These are phyloP conservation scores for Fagopyrum homotropicum DNA, from an alignment of 148 eudicot genomes.

Conservation along the genomic window DNA sequence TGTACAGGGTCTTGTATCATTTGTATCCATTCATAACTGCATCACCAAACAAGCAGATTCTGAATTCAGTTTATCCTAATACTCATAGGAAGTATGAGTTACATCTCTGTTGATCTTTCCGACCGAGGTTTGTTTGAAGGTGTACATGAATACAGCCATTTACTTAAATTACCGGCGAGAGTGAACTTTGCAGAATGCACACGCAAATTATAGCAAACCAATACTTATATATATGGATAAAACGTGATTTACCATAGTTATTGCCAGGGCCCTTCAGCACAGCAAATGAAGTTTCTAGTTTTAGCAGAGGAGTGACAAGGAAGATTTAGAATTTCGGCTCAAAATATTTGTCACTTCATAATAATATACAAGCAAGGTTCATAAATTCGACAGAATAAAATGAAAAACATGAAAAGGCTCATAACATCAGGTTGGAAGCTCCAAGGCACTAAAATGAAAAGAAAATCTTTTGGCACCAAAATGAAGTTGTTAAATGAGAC, in stretches of 20 bases:
- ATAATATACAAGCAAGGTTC: background rate
- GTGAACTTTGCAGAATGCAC: too few species aligned
- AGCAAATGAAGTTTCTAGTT: background rate
- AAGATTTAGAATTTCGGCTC: background rate
- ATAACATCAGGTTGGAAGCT: background rate
- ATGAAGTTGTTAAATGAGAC: too few species aligned
- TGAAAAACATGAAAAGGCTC: background rate
- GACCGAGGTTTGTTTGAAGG: background rate
- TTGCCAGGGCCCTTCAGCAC: background rate
- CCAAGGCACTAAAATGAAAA: background rate
- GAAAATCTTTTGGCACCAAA: too few species aligned
- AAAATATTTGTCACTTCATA: background rate
- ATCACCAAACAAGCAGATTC: constrained; percentile 7
- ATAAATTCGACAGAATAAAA: background rate
- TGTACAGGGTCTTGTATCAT: background rate
- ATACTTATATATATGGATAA: too few species aligned
- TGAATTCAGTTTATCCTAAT: background rate
- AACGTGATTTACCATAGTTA: too few species aligned
- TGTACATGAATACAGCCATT: background rate
- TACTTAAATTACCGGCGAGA: too few species aligned
- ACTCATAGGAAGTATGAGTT: background rate
- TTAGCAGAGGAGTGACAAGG: background rate
- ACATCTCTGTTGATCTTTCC: background rate
- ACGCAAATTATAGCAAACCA: too few species aligned
- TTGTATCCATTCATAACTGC: background rate